Base-by-base conservation (phyloP, 345 rosid genomes). In the Cochlearia excelsa region DNA sequence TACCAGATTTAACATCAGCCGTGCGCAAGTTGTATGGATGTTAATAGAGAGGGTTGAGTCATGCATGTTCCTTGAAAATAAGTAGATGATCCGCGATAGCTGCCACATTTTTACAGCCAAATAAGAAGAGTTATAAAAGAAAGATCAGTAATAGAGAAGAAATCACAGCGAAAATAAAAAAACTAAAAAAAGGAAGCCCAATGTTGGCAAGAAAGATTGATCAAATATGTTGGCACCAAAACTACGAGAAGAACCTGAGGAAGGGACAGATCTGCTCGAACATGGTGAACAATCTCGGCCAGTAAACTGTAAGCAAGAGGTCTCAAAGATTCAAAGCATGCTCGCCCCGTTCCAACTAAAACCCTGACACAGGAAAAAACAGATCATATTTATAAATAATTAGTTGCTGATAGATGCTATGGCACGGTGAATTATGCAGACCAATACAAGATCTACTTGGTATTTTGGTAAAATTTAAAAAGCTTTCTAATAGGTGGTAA, bases 281-380 rank as follows among this genome's bases (percentile, higher is more conserved):
- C 96, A 84, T 93, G 99, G 79, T 93, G 99, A 69, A 89, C 97
- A 71, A 93, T 93, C 82, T 93, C 99, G 16, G 99, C 99, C 55
- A 93, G 77, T 43, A 93, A 74, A 77, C 99, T 93, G 79, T 89
- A 93, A 58, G 99, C 99, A 79, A 93, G 77, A 51, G 99, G 99
- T 72, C 99, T 89, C 77, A 93, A 54, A 53, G 97, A 83, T 77
- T 93, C 97, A 65, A 80, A 87, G 77, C 97, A 93, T 57, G 97
- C 99, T 53, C 92, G 81, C 35, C 99, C 99, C 46, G 95, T 83
- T 68, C 99, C 99, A 68, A 89, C 97, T 52, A 89, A 79, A 80
- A 93, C 97, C 75, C 99, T 93, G 75, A 61, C 63, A 63, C 35
- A 54, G 39, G 61, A 39, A 51, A 50, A 48, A 55, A 23, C 23